These are phyloP conservation scores for Neurospora cerealis DNA, from an alignment of 495 filamentous ascomycete genomes.

Conservation along the genomic window DNA sequence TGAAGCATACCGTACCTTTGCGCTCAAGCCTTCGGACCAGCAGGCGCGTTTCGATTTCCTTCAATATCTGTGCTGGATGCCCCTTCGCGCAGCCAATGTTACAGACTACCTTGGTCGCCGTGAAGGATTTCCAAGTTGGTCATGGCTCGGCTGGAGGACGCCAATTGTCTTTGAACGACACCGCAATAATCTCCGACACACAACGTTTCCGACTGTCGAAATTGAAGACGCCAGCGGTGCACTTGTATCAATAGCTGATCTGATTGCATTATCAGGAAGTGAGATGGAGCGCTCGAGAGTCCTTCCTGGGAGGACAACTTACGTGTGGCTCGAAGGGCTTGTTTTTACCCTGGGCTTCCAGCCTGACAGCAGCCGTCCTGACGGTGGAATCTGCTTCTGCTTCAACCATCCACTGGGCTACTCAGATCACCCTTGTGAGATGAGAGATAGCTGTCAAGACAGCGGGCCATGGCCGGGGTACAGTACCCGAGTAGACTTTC, in stretches of 20 bases:
- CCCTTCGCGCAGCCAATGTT: background rate
- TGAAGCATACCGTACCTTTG: no score
- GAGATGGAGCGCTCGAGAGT: background rate
- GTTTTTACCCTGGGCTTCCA: background rate
- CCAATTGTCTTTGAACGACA: no score
- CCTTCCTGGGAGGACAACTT: background rate
- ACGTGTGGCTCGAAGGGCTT: background rate
- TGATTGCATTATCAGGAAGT: rapidly evolving
- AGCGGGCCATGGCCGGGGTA: no score
- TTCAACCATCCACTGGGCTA: background rate
- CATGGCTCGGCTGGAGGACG: background rate
- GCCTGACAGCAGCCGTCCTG: rapidly evolving
- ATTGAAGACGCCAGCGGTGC: background rate
- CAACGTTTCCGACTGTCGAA: no score
- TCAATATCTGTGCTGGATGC: background rate
- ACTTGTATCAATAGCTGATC: background rate
- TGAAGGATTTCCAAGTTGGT: background rate
- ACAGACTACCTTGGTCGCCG: background rate
- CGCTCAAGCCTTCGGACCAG: no score
- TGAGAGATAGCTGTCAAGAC: background rate
- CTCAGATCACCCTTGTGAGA: background rate
- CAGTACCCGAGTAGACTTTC: no score
- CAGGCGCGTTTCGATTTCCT: no score
- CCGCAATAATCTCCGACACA: no score
- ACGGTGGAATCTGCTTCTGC: background rate